Evolutionary conservation across 148 eudicot genomes (phyloP).

Genomic region (Fagopyrum homotropicum): DNA sequence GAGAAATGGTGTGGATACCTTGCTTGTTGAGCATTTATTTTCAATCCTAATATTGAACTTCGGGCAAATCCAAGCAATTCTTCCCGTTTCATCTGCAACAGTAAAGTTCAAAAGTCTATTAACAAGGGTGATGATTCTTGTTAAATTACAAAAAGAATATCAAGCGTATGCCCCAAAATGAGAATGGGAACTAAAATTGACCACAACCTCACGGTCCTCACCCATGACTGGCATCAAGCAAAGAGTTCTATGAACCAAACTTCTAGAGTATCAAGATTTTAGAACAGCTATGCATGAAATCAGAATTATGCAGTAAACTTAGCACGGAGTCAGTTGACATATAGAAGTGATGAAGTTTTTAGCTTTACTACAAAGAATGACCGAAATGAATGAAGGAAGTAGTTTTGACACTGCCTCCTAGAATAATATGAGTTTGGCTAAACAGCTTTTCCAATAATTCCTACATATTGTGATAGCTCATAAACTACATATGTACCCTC

Average conservation of each 20-base stretch:
- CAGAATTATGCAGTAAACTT: no score
- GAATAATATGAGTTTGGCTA: background rate
- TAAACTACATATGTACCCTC: no score
- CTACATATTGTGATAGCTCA: background rate
- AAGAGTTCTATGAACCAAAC: background rate
- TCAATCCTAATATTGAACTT: constrained; percentile 53
- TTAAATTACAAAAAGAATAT: background rate
- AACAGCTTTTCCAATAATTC: background rate
- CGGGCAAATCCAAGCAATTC: constrained; percentile 68
- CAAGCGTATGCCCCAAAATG: background rate
- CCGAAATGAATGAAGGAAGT: no score
- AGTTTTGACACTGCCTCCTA: background rate
- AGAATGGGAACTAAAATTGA: background rate
- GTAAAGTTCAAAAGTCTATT: background rate
- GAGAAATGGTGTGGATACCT: constrained; percentile 32
- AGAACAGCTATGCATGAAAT: no score
- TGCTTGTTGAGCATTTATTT: constrained; percentile 46
- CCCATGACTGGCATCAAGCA: background rate
- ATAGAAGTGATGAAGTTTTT: no score
- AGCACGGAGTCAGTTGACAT: no score
- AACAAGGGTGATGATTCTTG: background rate
- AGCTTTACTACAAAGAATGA: no score
- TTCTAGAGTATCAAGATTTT: background rate
- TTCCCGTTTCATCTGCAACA: constrained; percentile 49
- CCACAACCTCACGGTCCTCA: background rate